A percentile compares a stretch with the other conserved stretches of the same genome.
Evolutionary conservation across 2,329 filamentous ascomycete genomes (phyloP).

Genomic region (Arthrobotrys entomopaga): DNA sequence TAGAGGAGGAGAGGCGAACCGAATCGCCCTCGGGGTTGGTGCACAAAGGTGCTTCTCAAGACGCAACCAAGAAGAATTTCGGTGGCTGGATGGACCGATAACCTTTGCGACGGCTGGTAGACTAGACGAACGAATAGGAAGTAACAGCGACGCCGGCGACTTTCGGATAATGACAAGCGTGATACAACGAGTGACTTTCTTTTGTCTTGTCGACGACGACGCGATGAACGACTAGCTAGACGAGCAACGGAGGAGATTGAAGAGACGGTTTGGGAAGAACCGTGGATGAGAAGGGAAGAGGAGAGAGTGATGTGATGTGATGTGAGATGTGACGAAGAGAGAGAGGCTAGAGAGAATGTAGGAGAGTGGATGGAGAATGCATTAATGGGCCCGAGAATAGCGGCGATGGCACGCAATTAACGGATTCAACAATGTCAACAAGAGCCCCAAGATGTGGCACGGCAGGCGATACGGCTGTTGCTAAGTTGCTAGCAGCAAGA

Average conservation of each 20-base stretch:
- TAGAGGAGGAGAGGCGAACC: conserved; percentile 38
- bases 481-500: conserved; percentile 9
- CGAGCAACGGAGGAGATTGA: not conserved
- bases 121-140: conserved; percentile 16
- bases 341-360: conserved; percentile 23
- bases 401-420: conserved; percentile 54
- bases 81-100: conserved; percentile 12
- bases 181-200: conserved; percentile 25
- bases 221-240: not conserved
- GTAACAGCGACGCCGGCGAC: conserved; percentile 23
- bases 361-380: conserved; percentile 1
- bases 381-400: conserved; percentile 21
- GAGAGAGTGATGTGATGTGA: conserved; percentile 1
- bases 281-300: conserved; percentile 11
- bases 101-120: conserved; percentile 13
- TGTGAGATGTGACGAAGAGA: conserved; percentile 24
- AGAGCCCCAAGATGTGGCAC: not conserved
- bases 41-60: too few species aligned
- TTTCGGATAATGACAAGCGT: conserved; percentile 8
- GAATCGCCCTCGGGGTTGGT: conserved; percentile 31
- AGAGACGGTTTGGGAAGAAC: not conserved
- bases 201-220: conserved; percentile 5
- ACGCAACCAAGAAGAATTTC: conserved; percentile 7
- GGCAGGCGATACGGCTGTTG: conserved; percentile 30
- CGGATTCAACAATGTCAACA: conserved; percentile 46